A percentile compares a stretch with the other conserved stretches of the same genome.
phyloP scores from a whole-genome alignment of 2,329 filamentous ascomycete genomes.

The Fusarium sp. region DNA sequence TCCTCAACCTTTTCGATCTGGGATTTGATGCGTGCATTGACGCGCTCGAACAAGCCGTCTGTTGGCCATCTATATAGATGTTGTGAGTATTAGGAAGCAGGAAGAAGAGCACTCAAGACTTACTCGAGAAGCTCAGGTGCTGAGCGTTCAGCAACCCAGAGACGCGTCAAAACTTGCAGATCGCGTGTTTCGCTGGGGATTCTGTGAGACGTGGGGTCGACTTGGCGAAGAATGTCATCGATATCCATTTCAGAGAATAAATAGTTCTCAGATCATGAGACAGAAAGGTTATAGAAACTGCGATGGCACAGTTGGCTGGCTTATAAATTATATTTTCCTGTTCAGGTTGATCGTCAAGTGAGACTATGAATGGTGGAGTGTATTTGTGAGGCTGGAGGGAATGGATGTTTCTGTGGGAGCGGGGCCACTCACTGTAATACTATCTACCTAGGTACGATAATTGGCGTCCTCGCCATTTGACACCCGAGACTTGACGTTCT shows the following conservation, averaged over 20 bases:
- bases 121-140: constrained; percentile 90
- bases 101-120: constrained; percentile 12
- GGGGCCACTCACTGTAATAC: constrained; percentile 1
- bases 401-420: constrained; percentile 29
- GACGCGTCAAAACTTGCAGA: constrained; percentile 87
- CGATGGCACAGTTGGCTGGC: neutral
- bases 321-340: neutral
- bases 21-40: constrained; percentile 75
- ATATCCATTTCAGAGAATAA: constrained; percentile 70
- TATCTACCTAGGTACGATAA: neutral
- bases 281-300: neutral
- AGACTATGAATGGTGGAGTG: constrained; percentile 25
- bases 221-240: constrained; percentile 80
- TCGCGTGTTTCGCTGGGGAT: constrained; percentile 74
- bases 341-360: neutral
- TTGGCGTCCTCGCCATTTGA: neutral
- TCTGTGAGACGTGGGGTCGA: constrained; percentile 68
- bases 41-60: constrained; percentile 80
- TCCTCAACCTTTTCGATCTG: constrained; percentile 79
- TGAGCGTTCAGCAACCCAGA: constrained; percentile 92
- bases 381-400: constrained; percentile 4
- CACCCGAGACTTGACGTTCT: neutral
- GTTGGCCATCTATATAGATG: constrained; percentile 72
- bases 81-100: neutral
- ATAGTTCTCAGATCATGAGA: neutral